A percentile compares a stretch with the other conserved stretches of the same genome.
Evolutionary conservation across 805 yeast genomes (phyloP).

Genomic region (Suhomyces kilbournensis): DNA sequence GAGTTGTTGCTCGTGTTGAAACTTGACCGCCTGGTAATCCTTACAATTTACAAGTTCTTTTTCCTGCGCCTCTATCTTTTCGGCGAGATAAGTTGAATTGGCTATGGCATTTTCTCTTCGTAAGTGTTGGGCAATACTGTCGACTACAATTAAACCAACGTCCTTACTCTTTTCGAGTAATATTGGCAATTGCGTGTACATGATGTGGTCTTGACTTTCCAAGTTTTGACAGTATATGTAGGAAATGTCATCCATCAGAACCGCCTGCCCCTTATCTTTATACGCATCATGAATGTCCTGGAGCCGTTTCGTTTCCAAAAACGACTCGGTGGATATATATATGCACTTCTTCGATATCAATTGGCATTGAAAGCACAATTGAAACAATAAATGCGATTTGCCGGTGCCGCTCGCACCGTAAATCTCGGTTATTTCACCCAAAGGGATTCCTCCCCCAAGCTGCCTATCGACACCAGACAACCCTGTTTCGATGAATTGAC

Average conservation of each 20-base stretch:
- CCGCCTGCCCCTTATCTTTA: slow-evolving; percentile 4
- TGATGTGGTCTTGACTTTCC: slow-evolving; percentile 70
- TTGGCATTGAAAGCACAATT: slow-evolving; percentile 60
- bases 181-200: slow-evolving; percentile 66
- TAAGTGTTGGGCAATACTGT: slow-evolving; percentile 80
- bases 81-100: slow-evolving; percentile 33
- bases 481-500: slow-evolving; percentile 19
- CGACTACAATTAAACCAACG: slow-evolving; percentile 49
- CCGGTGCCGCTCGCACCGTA: slow-evolving; percentile 86
- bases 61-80: slow-evolving; percentile 25
- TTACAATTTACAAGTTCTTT: slow-evolving; percentile 7
- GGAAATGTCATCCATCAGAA: slow-evolving; percentile 38
- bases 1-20: slow-evolving; percentile 15
- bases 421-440: slow-evolving; percentile 53
- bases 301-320: slow-evolving; percentile 64
- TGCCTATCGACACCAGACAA: slow-evolving; percentile 21
- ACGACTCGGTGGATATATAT: slow-evolving; percentile 77
- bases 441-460: slow-evolving; percentile 30
- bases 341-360: slow-evolving; percentile 20
- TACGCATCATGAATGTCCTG: slow-evolving; percentile 18
- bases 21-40: slow-evolving; percentile 13
- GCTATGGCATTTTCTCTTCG: slow-evolving; percentile 50
- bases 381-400: slow-evolving; percentile 76
- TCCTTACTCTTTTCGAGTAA: slow-evolving; percentile 20
- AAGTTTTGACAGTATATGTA: slow-evolving; percentile 63